phyloP scores from a whole-genome alignment of 208 protist genomes.

The Trypanosoma platydactyli region DNA sequence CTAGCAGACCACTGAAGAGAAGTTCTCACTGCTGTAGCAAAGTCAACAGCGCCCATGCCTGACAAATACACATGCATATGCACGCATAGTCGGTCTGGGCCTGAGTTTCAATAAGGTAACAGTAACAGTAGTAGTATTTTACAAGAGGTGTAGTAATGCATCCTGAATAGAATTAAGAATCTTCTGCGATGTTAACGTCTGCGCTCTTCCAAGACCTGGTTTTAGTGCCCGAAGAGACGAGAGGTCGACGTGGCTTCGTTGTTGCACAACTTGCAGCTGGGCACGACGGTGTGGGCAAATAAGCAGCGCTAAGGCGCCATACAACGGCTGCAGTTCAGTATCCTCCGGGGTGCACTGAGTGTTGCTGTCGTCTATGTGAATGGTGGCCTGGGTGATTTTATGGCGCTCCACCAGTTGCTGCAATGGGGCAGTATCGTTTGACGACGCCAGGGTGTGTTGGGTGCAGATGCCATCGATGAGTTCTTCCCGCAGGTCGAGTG shows the following conservation, averaged over 20 bases:
- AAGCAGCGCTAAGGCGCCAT: slow-evolving; percentile 47
- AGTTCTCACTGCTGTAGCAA: too few relatives aligned
- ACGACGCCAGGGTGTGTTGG: neutral
- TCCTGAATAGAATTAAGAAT: slow-evolving; percentile 33
- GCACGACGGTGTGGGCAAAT: neutral
- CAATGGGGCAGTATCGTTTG: neutral
- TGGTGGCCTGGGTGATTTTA: neutral
- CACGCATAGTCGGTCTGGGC: too few relatives aligned
- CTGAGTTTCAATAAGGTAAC: too few relatives aligned
- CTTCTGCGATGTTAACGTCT: neutral
- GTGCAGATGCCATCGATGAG: neutral
- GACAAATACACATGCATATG: too few relatives aligned
- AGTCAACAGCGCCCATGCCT: too few relatives aligned
- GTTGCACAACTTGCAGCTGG: slow-evolving; percentile 9
- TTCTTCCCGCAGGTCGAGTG: slow-evolving; percentile 36
- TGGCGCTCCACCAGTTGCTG: slow-evolving; percentile 5
- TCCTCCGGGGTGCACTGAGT: slow-evolving; percentile 5
- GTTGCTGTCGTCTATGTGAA: neutral
- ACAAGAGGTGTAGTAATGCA: slow-evolving; percentile 34
- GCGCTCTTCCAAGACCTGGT: neutral
- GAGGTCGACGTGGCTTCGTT: slow-evolving; percentile 18
- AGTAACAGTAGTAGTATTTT: neutral
- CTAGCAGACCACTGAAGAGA: too few relatives aligned
- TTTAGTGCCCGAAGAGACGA: neutral
- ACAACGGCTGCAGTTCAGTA: slow-evolving; percentile 45